phyloP scores from a whole-genome alignment of 1,284 basidiomycete genomes.

The Ustilago bromivora region DNA sequence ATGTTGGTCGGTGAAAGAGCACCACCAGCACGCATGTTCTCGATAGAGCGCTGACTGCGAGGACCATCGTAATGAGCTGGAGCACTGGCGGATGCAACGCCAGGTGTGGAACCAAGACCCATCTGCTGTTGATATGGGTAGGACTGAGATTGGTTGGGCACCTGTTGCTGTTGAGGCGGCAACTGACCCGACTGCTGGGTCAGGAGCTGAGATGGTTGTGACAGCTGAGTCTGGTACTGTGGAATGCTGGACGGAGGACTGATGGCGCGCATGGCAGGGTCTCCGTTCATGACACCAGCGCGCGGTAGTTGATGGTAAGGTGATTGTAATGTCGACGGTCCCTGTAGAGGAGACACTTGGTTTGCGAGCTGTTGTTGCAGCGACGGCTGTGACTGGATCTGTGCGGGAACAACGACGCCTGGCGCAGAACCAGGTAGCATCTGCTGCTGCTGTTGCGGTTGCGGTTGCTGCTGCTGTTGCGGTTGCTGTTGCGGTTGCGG shows the following conservation, averaged over 20 bases:
- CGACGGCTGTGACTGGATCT: constrained; percentile 9
- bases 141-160: constrained; percentile 19
- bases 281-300: constrained; percentile 19
- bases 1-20: constrained; percentile 44
- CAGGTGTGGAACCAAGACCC: constrained; percentile 12
- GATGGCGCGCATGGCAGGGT: constrained; percentile 20
- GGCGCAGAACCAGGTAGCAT: constrained; percentile 9
- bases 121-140: constrained; percentile 28
- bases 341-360: constrained; percentile 2
- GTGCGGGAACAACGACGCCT: constrained; percentile 9
- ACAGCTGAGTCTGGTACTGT: constrained; percentile 27
- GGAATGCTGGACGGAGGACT: constrained; percentile 29
- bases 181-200: neutral
- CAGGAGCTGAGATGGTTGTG: constrained; percentile 7
- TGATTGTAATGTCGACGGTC: constrained; percentile 14
- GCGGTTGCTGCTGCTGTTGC: constrained; percentile 23
- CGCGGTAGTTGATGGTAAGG: constrained; percentile 26
- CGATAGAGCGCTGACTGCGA: constrained; percentile 59
- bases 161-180: constrained; percentile 29
- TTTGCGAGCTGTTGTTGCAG: constrained; percentile 12
- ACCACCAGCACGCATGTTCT: constrained; percentile 57
- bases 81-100: constrained; percentile 13
- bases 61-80: constrained; percentile 51
- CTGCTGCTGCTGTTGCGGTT: constrained; percentile 16
- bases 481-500: constrained; percentile 20